Percentiles rank a stretch among this genome's conserved stretches.
These are phyloP conservation scores for Halophytophthora batemanensis DNA, from an alignment of 352 stramenopile species.

Conservation along the genomic window DNA sequence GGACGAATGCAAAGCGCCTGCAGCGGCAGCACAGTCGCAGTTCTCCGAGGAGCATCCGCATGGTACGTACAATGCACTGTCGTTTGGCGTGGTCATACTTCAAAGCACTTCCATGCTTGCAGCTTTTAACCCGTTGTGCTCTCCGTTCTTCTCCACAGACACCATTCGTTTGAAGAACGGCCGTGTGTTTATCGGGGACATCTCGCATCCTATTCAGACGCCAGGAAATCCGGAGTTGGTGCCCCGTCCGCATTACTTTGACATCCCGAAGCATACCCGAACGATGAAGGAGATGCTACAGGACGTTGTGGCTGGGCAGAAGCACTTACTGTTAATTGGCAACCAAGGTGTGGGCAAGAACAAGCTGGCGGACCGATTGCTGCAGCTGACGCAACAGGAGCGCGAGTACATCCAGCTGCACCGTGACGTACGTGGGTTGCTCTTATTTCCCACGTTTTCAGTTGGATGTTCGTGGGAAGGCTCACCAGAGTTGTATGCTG, in stretches of 20 bases:
- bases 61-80: slow-evolving; percentile 3
- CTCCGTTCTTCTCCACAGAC: slow-evolving; percentile 12
- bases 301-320: slow-evolving; percentile 83
- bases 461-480: not conserved
- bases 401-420: slow-evolving; percentile 97
- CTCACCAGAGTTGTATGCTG: slow-evolving; percentile 6
- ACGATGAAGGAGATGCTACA: slow-evolving; percentile 88
- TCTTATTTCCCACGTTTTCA: no score
- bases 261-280: slow-evolving; percentile 86
- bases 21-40: not conserved
- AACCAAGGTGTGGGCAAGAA: slow-evolving; percentile 97
- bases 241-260: slow-evolving; percentile 86
- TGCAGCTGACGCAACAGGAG: slow-evolving; percentile 90
- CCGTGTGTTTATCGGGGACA: slow-evolving; percentile 54
- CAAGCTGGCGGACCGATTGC: slow-evolving; percentile 90
- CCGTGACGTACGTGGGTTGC: slow-evolving; percentile 75
- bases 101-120: not conserved
- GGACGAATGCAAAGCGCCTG: slow-evolving; percentile 40
- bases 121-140: not conserved
- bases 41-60: not conserved
- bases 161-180: slow-evolving; percentile 42
- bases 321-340: slow-evolving; percentile 91
- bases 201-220: slow-evolving; percentile 52
- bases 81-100: not conserved
- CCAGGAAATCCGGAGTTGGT: slow-evolving; percentile 74